Conservation (phyloP, 1,139 yeast genomes). For the Meyerozyma smithsonii region DNA sequence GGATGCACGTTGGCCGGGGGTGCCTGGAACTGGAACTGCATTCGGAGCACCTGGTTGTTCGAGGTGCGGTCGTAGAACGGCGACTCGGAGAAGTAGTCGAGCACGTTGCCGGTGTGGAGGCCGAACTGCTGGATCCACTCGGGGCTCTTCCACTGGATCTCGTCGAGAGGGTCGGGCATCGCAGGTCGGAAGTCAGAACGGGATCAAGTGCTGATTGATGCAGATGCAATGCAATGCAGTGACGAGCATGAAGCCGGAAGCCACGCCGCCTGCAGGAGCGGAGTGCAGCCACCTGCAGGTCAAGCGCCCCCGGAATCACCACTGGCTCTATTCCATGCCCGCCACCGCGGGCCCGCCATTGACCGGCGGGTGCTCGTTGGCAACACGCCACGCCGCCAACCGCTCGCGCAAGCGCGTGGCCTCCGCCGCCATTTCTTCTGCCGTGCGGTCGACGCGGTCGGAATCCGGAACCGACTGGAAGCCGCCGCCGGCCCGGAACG, state of each 20-base stretch:
- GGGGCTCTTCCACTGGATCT: constrained; percentile 94
- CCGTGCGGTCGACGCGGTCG: constrained; percentile 47
- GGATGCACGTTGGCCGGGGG: constrained; percentile 35
- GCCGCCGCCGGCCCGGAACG: constrained; percentile 20
- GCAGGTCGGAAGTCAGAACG: background rate
- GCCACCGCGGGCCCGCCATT: too few relatives aligned
- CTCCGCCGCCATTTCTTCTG: constrained; percentile 62
- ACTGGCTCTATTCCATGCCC: too few relatives aligned
- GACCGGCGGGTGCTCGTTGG: too few relatives aligned
- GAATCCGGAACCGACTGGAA: constrained; percentile 41
- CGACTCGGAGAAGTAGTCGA: constrained; percentile 87
- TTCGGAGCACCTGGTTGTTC: constrained; percentile 87
- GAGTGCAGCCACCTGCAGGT: too few relatives aligned
- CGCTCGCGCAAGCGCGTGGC: constrained; percentile 48
- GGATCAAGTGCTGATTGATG: background rate
- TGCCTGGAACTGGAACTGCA: constrained; percentile 90
- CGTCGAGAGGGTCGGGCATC: constrained; percentile 54
- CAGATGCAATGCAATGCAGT: background rate
- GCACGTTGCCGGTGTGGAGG: constrained; percentile 78
- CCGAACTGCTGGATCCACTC: constrained; percentile 94
- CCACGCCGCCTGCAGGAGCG: too few relatives aligned
- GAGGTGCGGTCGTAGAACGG: constrained; percentile 95
- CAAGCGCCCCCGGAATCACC: too few relatives aligned
- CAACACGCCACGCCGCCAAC: too few relatives aligned
- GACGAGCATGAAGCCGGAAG: too few relatives aligned